Evolutionary conservation across 2,329 filamentous ascomycete genomes (phyloP), one percentile per base, ranked within the genome.

Genomic region (Pseudogymnoascus pannorum): DNA sequence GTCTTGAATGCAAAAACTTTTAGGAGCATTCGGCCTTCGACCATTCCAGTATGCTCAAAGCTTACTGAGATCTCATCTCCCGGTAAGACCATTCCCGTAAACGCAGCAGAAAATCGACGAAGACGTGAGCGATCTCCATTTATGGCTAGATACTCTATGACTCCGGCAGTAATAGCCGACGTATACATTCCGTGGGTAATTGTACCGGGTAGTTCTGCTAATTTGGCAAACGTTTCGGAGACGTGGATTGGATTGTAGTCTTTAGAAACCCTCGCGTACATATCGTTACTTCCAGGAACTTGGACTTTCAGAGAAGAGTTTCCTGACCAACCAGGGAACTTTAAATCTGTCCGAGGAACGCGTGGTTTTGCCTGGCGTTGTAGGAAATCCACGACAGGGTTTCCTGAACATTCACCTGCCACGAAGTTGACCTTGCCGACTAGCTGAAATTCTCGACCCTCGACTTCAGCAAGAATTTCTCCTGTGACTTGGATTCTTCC

Each of bases 401-500:
- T 99, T 38, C 94, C 94, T 69, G 96, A 91, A 33, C 93, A 97
- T 59, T 84, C 81, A 61, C 92, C 92, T 33, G 92, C 90, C 73
- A 93, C 89, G 73, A 99, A 99, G 71, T 97, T 92, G 18, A 99
- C 92, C 54, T 90, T 95, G 16, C 91, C 94, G 48, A 99, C 91
- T 76, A 97, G 92, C 67, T 97, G 94, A 64, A 97, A 81, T 77
- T 99, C 94, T 81, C 97, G 97, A 63, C 91, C 96, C 18, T 94
- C 92, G 22, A 99, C 83, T 77, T 99, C 94, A 31, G 99, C 81
- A 40, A 97, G 83, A 36, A 97, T 92, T 75, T 97, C 89, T 64
- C 94, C 94, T 51, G 90, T 81, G 0, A 94, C 99, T 79, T 96
- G 87, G 26, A 99, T 91, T 65, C 85, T 91, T 77, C 90, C 94